phyloP scores from a whole-genome alignment of 257 asterid genomes.

The Gentiana dahurica region DNA sequence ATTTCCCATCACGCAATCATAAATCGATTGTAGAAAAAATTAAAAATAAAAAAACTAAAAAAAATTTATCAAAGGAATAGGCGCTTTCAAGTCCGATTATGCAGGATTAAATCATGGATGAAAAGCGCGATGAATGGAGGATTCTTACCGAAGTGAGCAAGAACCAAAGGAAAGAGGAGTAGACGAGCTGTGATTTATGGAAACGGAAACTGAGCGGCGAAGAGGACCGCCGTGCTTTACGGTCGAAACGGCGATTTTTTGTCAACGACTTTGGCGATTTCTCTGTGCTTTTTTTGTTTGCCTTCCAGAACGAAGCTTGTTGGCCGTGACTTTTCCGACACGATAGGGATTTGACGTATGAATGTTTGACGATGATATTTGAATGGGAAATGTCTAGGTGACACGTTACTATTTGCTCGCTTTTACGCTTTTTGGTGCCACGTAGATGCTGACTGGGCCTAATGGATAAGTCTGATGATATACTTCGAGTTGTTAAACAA shows the following conservation, averaged over 20 bases:
- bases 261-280: background rate
- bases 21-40: constrained; percentile 1
- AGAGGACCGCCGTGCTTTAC: constrained; percentile 10
- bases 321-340: constrained; percentile 16
- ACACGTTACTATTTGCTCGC: no score
- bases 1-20: constrained; percentile 22
- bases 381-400: no score
- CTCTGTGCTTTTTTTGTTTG: no score
- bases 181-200: constrained; percentile 4
- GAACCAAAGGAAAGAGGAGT: constrained; percentile 22
- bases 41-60: constrained; percentile 3
- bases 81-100: background rate
- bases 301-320: constrained; percentile 13
- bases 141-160: constrained; percentile 28
- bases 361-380: no score
- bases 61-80: background rate
- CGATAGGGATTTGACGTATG: no score
- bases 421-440: no score
- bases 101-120: constrained; percentile 7
- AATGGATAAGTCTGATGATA: no score
- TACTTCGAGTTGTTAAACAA: no score
- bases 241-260: background rate
- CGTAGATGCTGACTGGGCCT: no score
- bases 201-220: constrained; percentile 8
- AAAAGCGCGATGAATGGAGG: constrained; percentile 1